phyloP scores from a whole-genome alignment of 192 early-diverging fungal genomes.

The Martensiomyces pterosporus region DNA sequence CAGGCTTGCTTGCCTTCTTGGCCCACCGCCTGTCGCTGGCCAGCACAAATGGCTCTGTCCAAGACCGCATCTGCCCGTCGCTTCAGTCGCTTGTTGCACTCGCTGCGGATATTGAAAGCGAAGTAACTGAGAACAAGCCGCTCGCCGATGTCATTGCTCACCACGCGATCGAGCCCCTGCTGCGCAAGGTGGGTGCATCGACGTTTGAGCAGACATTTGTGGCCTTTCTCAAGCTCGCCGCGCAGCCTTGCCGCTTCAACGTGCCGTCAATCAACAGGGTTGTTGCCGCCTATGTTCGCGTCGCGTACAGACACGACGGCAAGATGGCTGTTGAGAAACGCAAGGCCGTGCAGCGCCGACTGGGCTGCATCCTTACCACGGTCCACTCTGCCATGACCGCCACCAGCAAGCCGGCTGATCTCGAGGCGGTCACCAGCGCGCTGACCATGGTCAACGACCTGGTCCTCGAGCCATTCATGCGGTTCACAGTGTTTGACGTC shows the following conservation, averaged over 20 bases:
- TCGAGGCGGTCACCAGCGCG: neutral
- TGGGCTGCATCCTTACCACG: slow-evolving; percentile 17
- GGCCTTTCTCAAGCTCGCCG: slow-evolving; percentile 9
- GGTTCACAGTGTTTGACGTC: slow-evolving; percentile 32
- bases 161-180: slow-evolving; percentile 30
- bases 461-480: slow-evolving; percentile 19
- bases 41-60: neutral
- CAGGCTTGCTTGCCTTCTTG: slow-evolving; percentile 14
- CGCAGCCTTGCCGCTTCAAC: neutral
- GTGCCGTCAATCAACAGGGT: slow-evolving; percentile 6
- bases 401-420: no score
- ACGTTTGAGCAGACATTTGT: slow-evolving; percentile 18
- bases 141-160: slow-evolving; percentile 6
- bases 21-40: slow-evolving; percentile 13
- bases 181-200: slow-evolving; percentile 8
- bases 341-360: slow-evolving; percentile 22
- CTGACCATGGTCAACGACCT: slow-evolving; percentile 20
- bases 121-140: no score
- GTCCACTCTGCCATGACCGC: slow-evolving; percentile 12
- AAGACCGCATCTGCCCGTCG: neutral
- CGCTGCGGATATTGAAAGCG: no score
- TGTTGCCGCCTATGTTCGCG: slow-evolving; percentile 21
- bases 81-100: slow-evolving; percentile 15
- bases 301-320: slow-evolving; percentile 14
- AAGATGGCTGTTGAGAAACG: slow-evolving; percentile 11